Base-by-base conservation (phyloP, 352 stramenopile species). In the Phytophthora cryptogea region DNA sequence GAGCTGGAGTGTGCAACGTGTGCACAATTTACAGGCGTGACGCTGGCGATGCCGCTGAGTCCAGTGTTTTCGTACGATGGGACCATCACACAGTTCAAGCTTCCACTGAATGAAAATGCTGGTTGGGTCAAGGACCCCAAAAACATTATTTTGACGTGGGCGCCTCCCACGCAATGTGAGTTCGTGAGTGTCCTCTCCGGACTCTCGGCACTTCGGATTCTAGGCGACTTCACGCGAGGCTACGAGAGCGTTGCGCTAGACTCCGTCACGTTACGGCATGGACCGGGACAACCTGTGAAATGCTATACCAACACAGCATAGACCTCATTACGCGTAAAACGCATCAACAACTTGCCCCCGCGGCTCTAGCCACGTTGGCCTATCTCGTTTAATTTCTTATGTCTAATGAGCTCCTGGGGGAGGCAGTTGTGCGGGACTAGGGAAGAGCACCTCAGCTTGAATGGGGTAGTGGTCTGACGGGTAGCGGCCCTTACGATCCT, bases 71-170 rank as follows among this genome's bases (percentile, higher is more conserved):
- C 74, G 27, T 98, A 96, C 57, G 80, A 89, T 51, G 90, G 90
- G 5, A 68, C 73, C 14, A 88, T 83, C 17, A 95, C 82, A 35
- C 78, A 90, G 50, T 97, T 96, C 62, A 74, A 68, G 3, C 37
- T 98, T 13, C 76, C 76, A 5, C 78, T 98, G 14, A 78, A 79
- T 16, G 89, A 97, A 59, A 74, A 78, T 36, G 70, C 72, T n/a
- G 89, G 89, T 4, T 98, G 92, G 92, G 17, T 94, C 8, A 95
- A 94, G 52, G 88, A 97, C 62, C 92, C 90, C 8, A 93, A 96
- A 58, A 98, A 98, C 59, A 80, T 89, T 41, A 69, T 97, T 39
- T 62, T 85, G 10, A 46, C 70, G 17, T 97, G 90, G 88, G 66
- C 54, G 3, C 14, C 66, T 56, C 84, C 88, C 3, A 77, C 70